phyloP scores from a whole-genome alignment of 495 filamentous ascomycete genomes.

The Apiosordaria backusii region DNA sequence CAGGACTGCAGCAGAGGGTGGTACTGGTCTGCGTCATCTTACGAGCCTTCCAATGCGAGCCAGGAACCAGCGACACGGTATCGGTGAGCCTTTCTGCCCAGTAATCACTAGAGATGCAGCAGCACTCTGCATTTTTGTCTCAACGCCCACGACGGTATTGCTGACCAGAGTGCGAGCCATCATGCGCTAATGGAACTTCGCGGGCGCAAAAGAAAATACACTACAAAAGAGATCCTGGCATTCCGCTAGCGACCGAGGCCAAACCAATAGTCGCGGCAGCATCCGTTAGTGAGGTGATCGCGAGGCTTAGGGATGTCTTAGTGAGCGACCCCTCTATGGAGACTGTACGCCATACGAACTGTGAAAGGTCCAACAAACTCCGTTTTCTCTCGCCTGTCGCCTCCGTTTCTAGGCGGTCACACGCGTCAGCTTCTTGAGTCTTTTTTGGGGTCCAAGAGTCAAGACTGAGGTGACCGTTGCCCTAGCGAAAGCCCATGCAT shows the following conservation, averaged over 20 bases:
- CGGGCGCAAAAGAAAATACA: too few species aligned
- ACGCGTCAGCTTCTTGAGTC: background rate
- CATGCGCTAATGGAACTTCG: too few species aligned
- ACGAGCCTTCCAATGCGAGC: constrained; percentile 12
- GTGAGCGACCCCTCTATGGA: too few species aligned
- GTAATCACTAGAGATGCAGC: background rate
- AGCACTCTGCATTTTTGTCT: background rate
- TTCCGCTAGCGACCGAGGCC: too few species aligned
- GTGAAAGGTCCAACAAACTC: background rate
- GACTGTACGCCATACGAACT: too few species aligned
- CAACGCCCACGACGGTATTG: background rate
- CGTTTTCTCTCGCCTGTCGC: background rate
- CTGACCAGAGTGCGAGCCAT: too few species aligned
- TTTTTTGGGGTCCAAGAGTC: constrained; percentile 3
- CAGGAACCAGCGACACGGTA: background rate
- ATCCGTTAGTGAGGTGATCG: too few species aligned
- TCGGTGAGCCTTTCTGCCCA: constrained; percentile 1
- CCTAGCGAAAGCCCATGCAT: background rate
- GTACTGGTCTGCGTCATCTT: constrained; percentile 11
- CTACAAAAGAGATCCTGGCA: too few species aligned
- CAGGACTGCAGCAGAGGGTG: constrained; percentile 3
- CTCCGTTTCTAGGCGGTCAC: background rate
- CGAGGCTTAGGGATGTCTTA: too few species aligned
- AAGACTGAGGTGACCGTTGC: background rate
- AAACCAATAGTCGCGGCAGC: too few species aligned